phyloP scores from a whole-genome alignment of 257 asterid species.

The Verbena officinalis region DNA sequence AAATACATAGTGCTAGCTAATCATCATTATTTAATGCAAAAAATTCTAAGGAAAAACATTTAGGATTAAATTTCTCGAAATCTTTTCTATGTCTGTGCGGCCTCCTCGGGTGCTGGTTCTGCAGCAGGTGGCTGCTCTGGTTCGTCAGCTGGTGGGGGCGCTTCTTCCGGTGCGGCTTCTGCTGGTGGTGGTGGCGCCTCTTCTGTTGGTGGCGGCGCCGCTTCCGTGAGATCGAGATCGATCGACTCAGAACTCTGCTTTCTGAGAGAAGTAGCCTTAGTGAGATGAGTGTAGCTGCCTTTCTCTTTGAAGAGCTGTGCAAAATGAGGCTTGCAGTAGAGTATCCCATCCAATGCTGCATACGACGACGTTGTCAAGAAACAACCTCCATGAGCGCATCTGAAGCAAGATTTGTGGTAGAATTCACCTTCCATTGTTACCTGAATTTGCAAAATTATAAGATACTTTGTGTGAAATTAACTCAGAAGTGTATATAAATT shows the following conservation, averaged over 20 bases:
- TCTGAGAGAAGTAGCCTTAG: conserved; percentile 46
- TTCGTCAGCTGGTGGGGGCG: too few species aligned
- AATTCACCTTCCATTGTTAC: conserved; percentile 75
- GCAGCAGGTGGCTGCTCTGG: too few species aligned
- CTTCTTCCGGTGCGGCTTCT: too few species aligned
- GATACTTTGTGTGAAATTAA: too few species aligned
- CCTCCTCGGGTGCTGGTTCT: too few species aligned
- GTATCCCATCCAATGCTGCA: conserved; percentile 79
- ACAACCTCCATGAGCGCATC: conserved; percentile 88
- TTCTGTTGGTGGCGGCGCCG: neutral
- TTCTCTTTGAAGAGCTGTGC: conserved; percentile 79
- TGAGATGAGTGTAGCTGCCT: conserved; percentile 69
- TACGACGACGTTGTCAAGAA: conserved; percentile 68
- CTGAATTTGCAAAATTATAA: conserved; percentile 28
- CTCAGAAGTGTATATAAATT: too few species aligned
- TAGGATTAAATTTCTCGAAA: too few species aligned
- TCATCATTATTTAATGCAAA: too few species aligned
- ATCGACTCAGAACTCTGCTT: conserved; percentile 34
- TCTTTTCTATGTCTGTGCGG: too few species aligned
- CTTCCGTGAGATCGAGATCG: neutral
- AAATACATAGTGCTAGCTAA: too few species aligned
- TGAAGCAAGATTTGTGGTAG: conserved; percentile 78
- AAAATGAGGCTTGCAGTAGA: conserved; percentile 85
- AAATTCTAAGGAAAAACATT: too few species aligned
- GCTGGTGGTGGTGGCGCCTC: neutral